Evolutionary conservation across 2,329 filamentous ascomycete species (phyloP), one percentile per base, ranked within the genome.

Genomic region (Sarocladiaceae sp.): DNA sequence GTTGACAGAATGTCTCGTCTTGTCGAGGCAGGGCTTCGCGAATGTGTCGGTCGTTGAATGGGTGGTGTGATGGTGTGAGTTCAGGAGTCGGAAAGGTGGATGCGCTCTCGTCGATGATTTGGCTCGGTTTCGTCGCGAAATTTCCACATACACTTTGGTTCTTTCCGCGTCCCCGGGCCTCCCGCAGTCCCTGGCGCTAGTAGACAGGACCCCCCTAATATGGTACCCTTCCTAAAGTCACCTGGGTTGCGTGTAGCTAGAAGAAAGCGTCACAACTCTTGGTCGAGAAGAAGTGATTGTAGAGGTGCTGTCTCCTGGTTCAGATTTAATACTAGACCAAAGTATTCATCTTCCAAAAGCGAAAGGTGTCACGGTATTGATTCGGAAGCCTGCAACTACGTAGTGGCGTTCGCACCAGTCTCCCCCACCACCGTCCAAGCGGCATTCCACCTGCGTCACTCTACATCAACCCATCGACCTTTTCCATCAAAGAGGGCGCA

Each of bases 171-270:
- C 26, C 29, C 28, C 40, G 40, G 23, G 23, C 40, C 28, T 44
- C 40, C 40, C 40, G 28, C 37, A 23, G 23, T 44, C 40, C 40
- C 44, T 48, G 44, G 33, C 44, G 44, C 44, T 48, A 48, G 18
- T n/a, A 33, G 17, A 4, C 15, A 11, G 5, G 20, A 10, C 26
- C 22, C 44, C 44, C 44, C 44, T 48, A 46, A 7, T n/a, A 46
- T n/a, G n/a, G n/a, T n/a, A n/a, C n/a, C n/a, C n/a, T n/a, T n/a
- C n/a, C n/a, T n/a, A n/a, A n/a, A n/a, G n/a, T n/a, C n/a, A n/a
- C n/a, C n/a, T n/a, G n/a, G n/a, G n/a, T n/a, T n/a, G n/a, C n/a
- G n/a, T n/a, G n/a, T n/a, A n/a, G n/a, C n/a, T n/a, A n/a, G n/a
- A n/a, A n/a, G n/a, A n/a, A n/a, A n/a, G n/a, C n/a, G n/a, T n/a